A percentile compares a stretch with the other conserved stretches of the same genome.
Conservation (phyloP, 1,139 yeast species). For the Zygotorulaspora mrakii region DNA sequence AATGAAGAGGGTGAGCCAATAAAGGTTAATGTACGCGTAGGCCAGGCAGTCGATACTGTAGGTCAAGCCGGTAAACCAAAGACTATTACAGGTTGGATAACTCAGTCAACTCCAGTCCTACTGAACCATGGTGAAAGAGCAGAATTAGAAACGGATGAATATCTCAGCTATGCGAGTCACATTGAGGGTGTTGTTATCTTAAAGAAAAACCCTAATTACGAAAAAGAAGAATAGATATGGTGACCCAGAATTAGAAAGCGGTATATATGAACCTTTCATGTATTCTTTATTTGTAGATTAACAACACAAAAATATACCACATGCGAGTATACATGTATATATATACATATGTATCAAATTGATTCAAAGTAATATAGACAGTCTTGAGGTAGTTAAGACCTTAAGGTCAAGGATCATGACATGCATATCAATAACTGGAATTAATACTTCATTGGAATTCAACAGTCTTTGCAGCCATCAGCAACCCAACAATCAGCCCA, state of each 20-base stretch:
- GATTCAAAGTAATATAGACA: background rate
- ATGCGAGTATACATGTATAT: conserved; percentile 1
- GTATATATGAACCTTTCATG: no score
- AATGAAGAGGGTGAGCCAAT: conserved; percentile 86
- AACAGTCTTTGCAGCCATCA: conserved; percentile 93
- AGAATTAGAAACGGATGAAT: conserved; percentile 86
- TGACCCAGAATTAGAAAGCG: no score
- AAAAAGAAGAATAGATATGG: conserved; percentile 48
- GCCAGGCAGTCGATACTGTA: conserved; percentile 97
- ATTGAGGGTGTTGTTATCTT: conserved; percentile 92
- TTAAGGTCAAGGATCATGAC: conserved; percentile 1
- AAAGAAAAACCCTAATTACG: conserved; percentile 83
- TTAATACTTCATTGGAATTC: conserved; percentile 50
- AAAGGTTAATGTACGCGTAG: conserved; percentile 95
- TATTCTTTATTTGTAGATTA: conserved; percentile 1
- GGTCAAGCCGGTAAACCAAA: conserved; percentile 99
- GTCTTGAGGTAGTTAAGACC: background rate
- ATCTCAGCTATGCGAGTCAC: conserved; percentile 73
- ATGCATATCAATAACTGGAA: background rate
- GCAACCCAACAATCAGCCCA: conserved; percentile 89
- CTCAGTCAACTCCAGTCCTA: conserved; percentile 95
- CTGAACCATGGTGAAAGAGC: conserved; percentile 94
- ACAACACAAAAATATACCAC: conserved; percentile 1
- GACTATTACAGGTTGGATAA: conserved; percentile 98
- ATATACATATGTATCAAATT: conserved; percentile 8